These are phyloP conservation scores for Rhizopogon vesiculosus DNA, from an alignment of 768 basidiomycete genomes.

Conservation along the genomic window DNA sequence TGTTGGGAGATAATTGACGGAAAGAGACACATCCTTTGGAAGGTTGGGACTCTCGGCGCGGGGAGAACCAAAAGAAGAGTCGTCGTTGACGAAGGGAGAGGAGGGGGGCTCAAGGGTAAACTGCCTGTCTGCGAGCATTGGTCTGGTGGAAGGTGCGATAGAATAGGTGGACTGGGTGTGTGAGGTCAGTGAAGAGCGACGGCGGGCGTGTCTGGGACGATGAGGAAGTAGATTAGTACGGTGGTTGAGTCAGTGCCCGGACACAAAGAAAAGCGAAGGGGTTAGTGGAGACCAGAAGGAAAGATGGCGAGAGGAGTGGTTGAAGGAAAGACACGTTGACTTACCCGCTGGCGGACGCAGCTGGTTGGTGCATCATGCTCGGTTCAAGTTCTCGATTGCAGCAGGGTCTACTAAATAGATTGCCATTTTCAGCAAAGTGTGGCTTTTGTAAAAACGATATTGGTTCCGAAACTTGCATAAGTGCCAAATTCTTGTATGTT, in stretches of 20 bases:
- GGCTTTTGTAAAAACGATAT: no score
- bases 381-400: no score
- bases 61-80: constrained; percentile 17
- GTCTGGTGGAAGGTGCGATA: constrained; percentile 41
- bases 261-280: no score
- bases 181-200: constrained; percentile 31
- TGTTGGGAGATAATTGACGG: constrained; percentile 69
- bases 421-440: no score
- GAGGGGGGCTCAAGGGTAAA: constrained; percentile 34
- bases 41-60: background rate
- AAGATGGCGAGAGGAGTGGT: no score
- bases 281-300: no score
- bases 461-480: no score
- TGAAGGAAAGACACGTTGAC: background rate
- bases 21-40: constrained; percentile 34
- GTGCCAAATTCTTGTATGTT: no score
- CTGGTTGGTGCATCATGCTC: no score
- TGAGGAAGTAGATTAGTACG: background rate
- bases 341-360: no score
- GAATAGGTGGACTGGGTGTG: constrained; percentile 41
- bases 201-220: constrained; percentile 1
- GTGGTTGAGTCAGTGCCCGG: background rate
- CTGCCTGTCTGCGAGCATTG: constrained; percentile 37
- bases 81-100: constrained; percentile 31
- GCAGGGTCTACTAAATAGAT: no score